Evolutionary conservation across 2,329 filamentous ascomycete genomes (phyloP).

Genomic region (Graphilbum ipis-grandicollis): DNA sequence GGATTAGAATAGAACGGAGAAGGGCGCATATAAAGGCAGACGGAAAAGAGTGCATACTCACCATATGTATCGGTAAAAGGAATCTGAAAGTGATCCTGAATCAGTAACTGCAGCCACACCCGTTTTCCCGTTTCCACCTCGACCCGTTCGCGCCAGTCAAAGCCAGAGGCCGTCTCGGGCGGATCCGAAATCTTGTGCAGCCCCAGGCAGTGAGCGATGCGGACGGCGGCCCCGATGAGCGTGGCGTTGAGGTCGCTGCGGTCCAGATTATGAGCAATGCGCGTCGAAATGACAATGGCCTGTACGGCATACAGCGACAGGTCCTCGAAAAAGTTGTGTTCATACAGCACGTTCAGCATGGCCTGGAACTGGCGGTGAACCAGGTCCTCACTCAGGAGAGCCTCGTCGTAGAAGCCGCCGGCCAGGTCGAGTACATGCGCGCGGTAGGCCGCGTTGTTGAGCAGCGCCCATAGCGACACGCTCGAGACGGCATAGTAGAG

Average conservation of each 20-base stretch:
- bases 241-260: constrained; percentile 17
- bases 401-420: too few relatives aligned
- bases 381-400: constrained; percentile 4
- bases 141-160: constrained; percentile 8
- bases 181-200: constrained; percentile 11
- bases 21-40: too few relatives aligned
- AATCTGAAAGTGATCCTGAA: constrained; percentile 17
- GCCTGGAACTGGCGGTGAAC: constrained; percentile 11
- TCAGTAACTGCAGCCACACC: constrained; percentile 18
- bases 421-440: too few relatives aligned
- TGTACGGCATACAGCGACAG: constrained; percentile 16
- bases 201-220: constrained; percentile 16
- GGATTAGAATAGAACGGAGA: too few relatives aligned
- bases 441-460: constrained; percentile 7
- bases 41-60: too few relatives aligned
- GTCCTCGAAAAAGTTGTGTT: constrained; percentile 14
- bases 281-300: constrained; percentile 17
- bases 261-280: constrained; percentile 18
- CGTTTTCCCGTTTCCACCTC: constrained; percentile 17
- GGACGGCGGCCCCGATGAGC: constrained; percentile 16
- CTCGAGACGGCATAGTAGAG: constrained; percentile 12
- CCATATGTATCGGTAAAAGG: constrained; percentile 19
- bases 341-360: constrained; percentile 16
- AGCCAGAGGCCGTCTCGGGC: background rate
- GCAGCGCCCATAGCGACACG: constrained; percentile 9